These are phyloP conservation scores for Fusarium haematococcum DNA, from an alignment of 2,329 filamentous ascomycete genomes.

Conservation along the genomic window DNA sequence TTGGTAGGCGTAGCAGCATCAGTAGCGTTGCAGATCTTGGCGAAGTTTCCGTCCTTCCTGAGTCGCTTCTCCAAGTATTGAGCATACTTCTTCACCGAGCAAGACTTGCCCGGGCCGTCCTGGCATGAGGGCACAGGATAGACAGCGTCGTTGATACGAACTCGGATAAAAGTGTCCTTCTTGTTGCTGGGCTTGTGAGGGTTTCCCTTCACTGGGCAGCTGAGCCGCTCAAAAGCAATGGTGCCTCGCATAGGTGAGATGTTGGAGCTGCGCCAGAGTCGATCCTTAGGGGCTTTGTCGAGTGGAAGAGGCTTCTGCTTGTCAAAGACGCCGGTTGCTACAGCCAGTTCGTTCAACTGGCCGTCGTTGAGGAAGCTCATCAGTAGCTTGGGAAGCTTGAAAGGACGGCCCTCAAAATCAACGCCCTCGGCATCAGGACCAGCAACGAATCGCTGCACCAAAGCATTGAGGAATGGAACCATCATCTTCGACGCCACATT, in stretches of 20 bases:
- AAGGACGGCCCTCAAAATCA: slow-evolving; percentile 58
- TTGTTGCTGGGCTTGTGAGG: not conserved
- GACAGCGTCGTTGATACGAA: slow-evolving; percentile 71
- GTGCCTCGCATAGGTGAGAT: slow-evolving; percentile 74
- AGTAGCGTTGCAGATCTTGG: slow-evolving; percentile 61
- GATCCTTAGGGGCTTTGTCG: slow-evolving; percentile 57
- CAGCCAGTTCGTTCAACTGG: slow-evolving; percentile 71
- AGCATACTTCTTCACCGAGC: slow-evolving; percentile 59
- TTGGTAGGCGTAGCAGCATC: slow-evolving; percentile 51
- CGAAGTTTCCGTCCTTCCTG: slow-evolving; percentile 61
- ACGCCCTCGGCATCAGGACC: slow-evolving; percentile 64
- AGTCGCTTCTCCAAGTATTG: slow-evolving; percentile 45
- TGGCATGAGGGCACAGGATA: slow-evolving; percentile 69
- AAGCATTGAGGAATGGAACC: slow-evolving; percentile 68
- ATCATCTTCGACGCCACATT: slow-evolving; percentile 68
- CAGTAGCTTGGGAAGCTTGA: slow-evolving; percentile 67
- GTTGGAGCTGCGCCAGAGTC: slow-evolving; percentile 66
- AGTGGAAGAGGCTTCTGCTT: slow-evolving; percentile 61
- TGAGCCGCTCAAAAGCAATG: slow-evolving; percentile 72
- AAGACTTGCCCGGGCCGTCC: slow-evolving; percentile 66
- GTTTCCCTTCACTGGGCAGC: slow-evolving; percentile 52
- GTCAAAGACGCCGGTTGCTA: slow-evolving; percentile 72
- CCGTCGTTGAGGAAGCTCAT: slow-evolving; percentile 75
- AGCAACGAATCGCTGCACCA: slow-evolving; percentile 64
- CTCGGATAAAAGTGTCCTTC: slow-evolving; percentile 63